Evolutionary conservation across 2,329 filamentous ascomycete species (phyloP), one percentile per base, ranked within the genome.

Genomic region (Colletotrichum cuscutae): DNA sequence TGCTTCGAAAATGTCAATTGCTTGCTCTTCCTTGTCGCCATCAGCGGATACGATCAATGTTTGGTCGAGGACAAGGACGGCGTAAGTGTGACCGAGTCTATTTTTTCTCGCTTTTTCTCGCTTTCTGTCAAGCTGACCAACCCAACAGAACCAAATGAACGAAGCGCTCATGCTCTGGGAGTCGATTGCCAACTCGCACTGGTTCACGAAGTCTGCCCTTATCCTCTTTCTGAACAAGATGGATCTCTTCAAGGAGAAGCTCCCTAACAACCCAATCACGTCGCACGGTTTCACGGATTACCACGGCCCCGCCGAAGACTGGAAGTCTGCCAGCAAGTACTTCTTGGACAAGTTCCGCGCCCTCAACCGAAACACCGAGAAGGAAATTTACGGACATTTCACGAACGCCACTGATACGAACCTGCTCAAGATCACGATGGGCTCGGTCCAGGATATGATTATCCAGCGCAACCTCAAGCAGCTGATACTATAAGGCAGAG

Each of bases 11-110:
- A 97, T 76, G 95, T 98, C 75, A 95, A 97, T 79, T 95, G 94
- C 77, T 88, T 98, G 66, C 87, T 98, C 53, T 98, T 98, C 84
- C 89, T 98, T 76, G 96, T 98, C 65, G 95, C 96, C 60, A 95
- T 98, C 77, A 98, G 95, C 76, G 96, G 96, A 72, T 98, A 98
- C 82, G 96, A 98, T 80, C 97, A 98, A 82, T 97, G 95, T 79
- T 86, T 98, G 61, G 95, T 98, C 4, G 96, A 98, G 84, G 96
- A 98, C 82, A 95, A 97, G 83, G 97, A 97, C 81, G 95, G 95
- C 75, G 95, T 97, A 88, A 86, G 94, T 87, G 49, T 56, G 5
- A 42, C 46, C 61, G 24, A 11, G 12, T 35, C 22, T 19, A 7
- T 42, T 42, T 42, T 42, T 3, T 22, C 6, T 69, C 35, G 49